A percentile compares a stretch with the other conserved stretches of the same genome.
These are phyloP conservation scores for Fusarium azukiicola DNA, from an alignment of 2,329 filamentous ascomycete genomes.

Conservation along the genomic window DNA sequence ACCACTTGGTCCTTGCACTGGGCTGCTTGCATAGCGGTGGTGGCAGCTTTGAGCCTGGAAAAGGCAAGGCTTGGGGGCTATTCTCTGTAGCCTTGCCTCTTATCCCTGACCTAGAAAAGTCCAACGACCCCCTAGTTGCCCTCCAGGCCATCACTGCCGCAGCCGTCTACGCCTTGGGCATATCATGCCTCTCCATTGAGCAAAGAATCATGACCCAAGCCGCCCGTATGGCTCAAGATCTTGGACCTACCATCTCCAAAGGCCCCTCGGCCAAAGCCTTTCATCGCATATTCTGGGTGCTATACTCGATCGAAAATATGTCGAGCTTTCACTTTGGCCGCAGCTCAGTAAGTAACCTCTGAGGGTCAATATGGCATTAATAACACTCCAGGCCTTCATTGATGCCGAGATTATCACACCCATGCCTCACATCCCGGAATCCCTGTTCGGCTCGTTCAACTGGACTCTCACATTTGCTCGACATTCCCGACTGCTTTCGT, in stretches of 20 bases:
- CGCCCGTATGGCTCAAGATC: constrained; percentile 43
- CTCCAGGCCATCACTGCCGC: constrained; percentile 47
- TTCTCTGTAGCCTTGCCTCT: constrained; percentile 43
- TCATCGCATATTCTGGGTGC: constrained; percentile 43
- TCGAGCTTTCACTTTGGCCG: constrained; percentile 50
- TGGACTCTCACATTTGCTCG: constrained; percentile 40
- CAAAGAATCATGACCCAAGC: constrained; percentile 45
- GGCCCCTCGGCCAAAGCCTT: constrained; percentile 29
- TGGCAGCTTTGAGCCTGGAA: constrained; percentile 48
- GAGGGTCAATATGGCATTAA: background rate
- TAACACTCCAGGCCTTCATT: constrained; percentile 32
- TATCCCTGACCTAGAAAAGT: constrained; percentile 30
- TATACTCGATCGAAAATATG: constrained; percentile 49
- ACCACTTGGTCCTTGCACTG: constrained; percentile 45
- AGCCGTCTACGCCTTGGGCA: constrained; percentile 31
- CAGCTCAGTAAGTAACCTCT: constrained; percentile 34
- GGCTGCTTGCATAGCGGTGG: constrained; percentile 44
- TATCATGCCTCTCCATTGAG: constrained; percentile 45
- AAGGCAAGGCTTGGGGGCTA: constrained; percentile 46
- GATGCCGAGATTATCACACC: constrained; percentile 43
- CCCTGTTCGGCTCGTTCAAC: constrained; percentile 42
- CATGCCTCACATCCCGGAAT: constrained; percentile 45
- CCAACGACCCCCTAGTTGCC: constrained; percentile 30
- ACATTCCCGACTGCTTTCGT: constrained; percentile 38
- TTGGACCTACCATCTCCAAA: constrained; percentile 32